A percentile compares a stretch with the other conserved stretches of the same genome.
phyloP scores from a whole-genome alignment of 192 early-diverging fungal species.

The Geranomyces michiganensis region DNA sequence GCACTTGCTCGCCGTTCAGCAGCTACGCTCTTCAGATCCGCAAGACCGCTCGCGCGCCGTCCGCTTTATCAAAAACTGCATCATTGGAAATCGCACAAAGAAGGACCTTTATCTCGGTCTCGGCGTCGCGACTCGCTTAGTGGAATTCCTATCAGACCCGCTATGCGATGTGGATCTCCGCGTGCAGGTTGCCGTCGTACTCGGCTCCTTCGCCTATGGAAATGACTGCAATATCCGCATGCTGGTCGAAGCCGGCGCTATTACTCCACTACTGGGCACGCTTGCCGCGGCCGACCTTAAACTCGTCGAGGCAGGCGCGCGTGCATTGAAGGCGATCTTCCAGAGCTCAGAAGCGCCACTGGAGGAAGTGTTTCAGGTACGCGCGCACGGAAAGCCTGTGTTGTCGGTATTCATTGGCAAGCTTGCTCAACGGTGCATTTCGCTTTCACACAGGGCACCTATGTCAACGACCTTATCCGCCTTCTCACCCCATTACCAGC shows the following conservation, averaged over 20 bases:
- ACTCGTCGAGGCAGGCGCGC: constrained; percentile 66
- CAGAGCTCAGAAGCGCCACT: constrained; percentile 52
- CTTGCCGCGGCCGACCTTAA: constrained; percentile 40
- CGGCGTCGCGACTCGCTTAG: constrained; percentile 60
- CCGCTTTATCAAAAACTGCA: constrained; percentile 79
- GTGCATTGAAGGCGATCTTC: constrained; percentile 71
- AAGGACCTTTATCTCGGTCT: constrained; percentile 73
- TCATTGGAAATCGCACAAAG: constrained; percentile 82
- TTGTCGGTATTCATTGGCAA: too few relatives aligned
- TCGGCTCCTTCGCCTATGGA: constrained; percentile 72
- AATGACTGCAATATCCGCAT: constrained; percentile 64
- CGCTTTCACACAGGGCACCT: constrained; percentile 2
- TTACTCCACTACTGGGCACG: constrained; percentile 57
- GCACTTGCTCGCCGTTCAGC: constrained; percentile 25
- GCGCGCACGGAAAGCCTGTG: neutral
- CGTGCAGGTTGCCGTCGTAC: constrained; percentile 66
- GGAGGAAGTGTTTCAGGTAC: constrained; percentile 24
- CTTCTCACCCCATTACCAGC: constrained; percentile 15
- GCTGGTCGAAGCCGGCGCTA: constrained; percentile 60
- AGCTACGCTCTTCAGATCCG: constrained; percentile 16
- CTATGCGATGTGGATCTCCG: constrained; percentile 28
- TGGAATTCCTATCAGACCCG: constrained; percentile 54
- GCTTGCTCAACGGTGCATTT: too few relatives aligned
- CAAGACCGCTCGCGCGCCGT: constrained; percentile 29
- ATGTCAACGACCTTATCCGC: constrained; percentile 23